Percentiles rank a stretch among this genome's conserved stretches.
phyloP scores from a whole-genome alignment of 345 rosid genomes.

The Nasturtium officinale region DNA sequence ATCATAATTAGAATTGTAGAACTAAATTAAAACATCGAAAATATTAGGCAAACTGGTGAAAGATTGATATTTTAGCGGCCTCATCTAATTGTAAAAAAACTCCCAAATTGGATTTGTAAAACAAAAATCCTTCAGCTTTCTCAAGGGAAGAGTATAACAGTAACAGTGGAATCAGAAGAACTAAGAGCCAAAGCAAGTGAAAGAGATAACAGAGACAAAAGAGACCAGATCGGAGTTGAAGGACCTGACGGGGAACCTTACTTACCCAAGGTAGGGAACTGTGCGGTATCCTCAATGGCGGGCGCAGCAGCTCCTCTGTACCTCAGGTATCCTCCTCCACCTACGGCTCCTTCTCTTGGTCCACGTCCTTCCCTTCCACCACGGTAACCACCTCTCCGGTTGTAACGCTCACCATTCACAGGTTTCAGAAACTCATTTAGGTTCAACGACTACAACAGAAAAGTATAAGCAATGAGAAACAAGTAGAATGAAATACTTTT shows the following conservation, averaged over 20 bases:
- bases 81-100: background rate
- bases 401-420: slow-evolving; percentile 56
- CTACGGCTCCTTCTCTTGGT: slow-evolving; percentile 42
- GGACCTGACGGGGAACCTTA: slow-evolving; percentile 23
- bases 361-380: slow-evolving; percentile 52
- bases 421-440: slow-evolving; percentile 77
- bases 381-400: slow-evolving; percentile 51
- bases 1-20: too few species aligned
- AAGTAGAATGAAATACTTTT: background rate
- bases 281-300: slow-evolving; percentile 61
- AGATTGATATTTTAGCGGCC: background rate
- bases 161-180: slow-evolving; percentile 22
- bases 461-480: background rate
- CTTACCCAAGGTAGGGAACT: slow-evolving; percentile 70
- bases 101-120: slow-evolving; percentile 22
- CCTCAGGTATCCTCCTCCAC: slow-evolving; percentile 34
- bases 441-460: slow-evolving; percentile 54
- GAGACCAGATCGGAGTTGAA: background rate
- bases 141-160: slow-evolving; percentile 21
- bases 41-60: background rate
- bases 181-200: slow-evolving; percentile 21
- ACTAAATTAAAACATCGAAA: background rate
- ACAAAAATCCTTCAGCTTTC: slow-evolving; percentile 36
- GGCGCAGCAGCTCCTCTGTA: slow-evolving; percentile 43
- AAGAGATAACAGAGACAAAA: slow-evolving; percentile 22